Evolutionary conservation across 1,284 basidiomycete genomes (phyloP).

Genomic region (Takashimella koratensis): DNA sequence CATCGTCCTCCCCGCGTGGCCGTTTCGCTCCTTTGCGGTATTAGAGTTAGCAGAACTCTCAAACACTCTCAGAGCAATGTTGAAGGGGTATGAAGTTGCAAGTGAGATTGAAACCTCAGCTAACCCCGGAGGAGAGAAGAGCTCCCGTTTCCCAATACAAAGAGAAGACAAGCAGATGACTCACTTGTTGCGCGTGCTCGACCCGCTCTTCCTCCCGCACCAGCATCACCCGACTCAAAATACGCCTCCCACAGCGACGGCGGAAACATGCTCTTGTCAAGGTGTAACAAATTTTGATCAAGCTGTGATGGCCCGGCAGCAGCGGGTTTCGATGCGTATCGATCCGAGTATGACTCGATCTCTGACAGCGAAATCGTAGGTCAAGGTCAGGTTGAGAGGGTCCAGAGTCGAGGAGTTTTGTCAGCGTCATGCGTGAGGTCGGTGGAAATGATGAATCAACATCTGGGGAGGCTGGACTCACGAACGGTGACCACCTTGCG

Average conservation of each 20-base stretch:
- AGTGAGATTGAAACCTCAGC: too few species aligned
- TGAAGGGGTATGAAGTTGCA: too few species aligned
- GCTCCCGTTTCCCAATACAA: too few species aligned
- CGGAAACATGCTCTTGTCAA: conserved; percentile 42
- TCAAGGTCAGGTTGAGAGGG: too few species aligned
- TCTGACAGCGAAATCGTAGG: conserved; percentile 35
- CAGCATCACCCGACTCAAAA: conserved; percentile 31
- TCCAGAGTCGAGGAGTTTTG: too few species aligned
- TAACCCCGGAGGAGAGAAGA: too few species aligned
- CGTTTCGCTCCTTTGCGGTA: conserved; percentile 17
- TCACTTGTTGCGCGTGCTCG: conserved; percentile 5
- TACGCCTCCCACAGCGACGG: conserved; percentile 43
- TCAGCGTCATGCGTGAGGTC: too few species aligned
- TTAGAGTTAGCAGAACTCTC: too few species aligned
- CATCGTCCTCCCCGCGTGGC: conserved; percentile 8
- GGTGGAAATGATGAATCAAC: background rate
- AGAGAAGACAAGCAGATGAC: background rate
- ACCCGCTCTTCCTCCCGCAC: conserved; percentile 3
- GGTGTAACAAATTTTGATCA: conserved; percentile 24
- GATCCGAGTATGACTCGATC: conserved; percentile 47
- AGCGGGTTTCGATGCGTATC: conserved; percentile 16
- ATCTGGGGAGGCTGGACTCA: conserved; percentile 13
- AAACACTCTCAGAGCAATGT: too few species aligned
- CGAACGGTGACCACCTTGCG: conserved; percentile 42
- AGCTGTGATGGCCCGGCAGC: conserved; percentile 15